phyloP scores from a whole-genome alignment of 1,284 basidiomycete species.

The Pterulicium gracile region DNA sequence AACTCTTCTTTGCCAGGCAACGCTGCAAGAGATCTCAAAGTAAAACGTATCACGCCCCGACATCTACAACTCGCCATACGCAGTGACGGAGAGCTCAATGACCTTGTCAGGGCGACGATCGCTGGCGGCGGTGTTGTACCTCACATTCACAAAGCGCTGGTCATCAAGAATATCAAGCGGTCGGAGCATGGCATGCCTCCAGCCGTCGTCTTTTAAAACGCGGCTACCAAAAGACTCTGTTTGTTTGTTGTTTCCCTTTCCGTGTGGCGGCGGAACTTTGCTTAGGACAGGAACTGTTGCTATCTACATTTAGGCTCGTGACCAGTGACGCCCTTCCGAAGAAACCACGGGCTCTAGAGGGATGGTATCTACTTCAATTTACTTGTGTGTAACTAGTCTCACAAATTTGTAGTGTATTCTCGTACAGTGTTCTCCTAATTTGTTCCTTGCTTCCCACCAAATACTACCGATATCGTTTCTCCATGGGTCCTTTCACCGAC shows the following conservation, averaged over 20 bases:
- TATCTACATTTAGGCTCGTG: too few relatives aligned
- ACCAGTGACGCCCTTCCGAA: too few relatives aligned
- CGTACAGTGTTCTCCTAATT: too few relatives aligned
- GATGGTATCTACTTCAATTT: too few relatives aligned
- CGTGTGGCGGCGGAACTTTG: not conserved
- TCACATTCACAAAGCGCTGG: conserved; percentile 1
- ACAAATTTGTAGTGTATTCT: too few relatives aligned
- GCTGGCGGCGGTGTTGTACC: conserved; percentile 50
- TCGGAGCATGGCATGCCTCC: not conserved
- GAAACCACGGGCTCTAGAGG: too few relatives aligned
- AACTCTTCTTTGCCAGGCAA: conserved; percentile 54
- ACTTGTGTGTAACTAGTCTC: too few relatives aligned
- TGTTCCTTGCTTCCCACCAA: too few relatives aligned
- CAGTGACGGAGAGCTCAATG: conserved; percentile 89
- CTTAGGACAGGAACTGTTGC: not conserved
- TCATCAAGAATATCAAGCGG: not conserved
- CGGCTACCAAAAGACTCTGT: not conserved
- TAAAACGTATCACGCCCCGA: conserved; percentile 94
- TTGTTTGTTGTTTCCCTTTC: not conserved
- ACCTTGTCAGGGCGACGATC: conserved; percentile 48
- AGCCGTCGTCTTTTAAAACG: not conserved
- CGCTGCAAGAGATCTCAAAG: conserved; percentile 91
- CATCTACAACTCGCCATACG: conserved; percentile 91
- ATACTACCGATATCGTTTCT: too few relatives aligned
- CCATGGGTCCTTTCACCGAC: too few relatives aligned